Evolutionary conservation across 768 basidiomycete genomes (phyloP).

Genomic region (Termitomyces heimii): DNA sequence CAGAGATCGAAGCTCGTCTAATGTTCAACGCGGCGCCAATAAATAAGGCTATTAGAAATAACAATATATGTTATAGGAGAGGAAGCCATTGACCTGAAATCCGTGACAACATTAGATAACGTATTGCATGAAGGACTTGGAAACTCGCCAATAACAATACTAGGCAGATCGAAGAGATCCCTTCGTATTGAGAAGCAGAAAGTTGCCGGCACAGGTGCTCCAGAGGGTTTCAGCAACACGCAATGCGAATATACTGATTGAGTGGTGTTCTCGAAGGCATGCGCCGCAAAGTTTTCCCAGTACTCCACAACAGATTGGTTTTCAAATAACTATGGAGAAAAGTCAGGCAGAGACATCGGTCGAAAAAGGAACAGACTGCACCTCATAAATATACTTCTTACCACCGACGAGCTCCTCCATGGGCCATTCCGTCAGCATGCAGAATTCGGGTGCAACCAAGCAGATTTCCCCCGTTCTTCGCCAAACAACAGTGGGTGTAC

Average conservation of each 20-base stretch:
- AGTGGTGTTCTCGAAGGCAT: slow-evolving; percentile 97
- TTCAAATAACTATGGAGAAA: slow-evolving; percentile 74
- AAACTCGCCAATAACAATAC: slow-evolving; percentile 75
- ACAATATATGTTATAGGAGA: slow-evolving; percentile 42
- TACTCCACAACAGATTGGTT: slow-evolving; percentile 93
- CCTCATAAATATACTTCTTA: slow-evolving; percentile 66
- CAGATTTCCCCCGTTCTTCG: slow-evolving; percentile 97
- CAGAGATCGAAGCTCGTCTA: slow-evolving; percentile 2
- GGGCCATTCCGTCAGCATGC: slow-evolving; percentile 88
- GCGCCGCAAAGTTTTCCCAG: slow-evolving; percentile 94
- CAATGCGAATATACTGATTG: slow-evolving; percentile 94
- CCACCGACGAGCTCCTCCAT: slow-evolving; percentile 69
- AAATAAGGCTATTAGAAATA: slow-evolving; percentile 12
- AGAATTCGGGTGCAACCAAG: slow-evolving; percentile 94
- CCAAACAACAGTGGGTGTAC: slow-evolving; percentile 97
- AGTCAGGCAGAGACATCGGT: slow-evolving; percentile 4
- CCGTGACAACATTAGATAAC: slow-evolving; percentile 1
- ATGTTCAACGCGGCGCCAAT: slow-evolving; percentile 1
- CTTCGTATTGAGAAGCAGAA: slow-evolving; percentile 95
- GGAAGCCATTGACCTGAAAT: slow-evolving; percentile 86
- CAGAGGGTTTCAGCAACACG: slow-evolving; percentile 79
- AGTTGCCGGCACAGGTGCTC: slow-evolving; percentile 82
- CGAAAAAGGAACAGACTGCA: slow-evolving; percentile 12
- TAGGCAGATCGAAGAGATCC: slow-evolving; percentile 88
- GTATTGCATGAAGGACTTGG: background rate